phyloP scores from a whole-genome alignment of 805 yeast genomes.

The Clavispora asparagi region DNA sequence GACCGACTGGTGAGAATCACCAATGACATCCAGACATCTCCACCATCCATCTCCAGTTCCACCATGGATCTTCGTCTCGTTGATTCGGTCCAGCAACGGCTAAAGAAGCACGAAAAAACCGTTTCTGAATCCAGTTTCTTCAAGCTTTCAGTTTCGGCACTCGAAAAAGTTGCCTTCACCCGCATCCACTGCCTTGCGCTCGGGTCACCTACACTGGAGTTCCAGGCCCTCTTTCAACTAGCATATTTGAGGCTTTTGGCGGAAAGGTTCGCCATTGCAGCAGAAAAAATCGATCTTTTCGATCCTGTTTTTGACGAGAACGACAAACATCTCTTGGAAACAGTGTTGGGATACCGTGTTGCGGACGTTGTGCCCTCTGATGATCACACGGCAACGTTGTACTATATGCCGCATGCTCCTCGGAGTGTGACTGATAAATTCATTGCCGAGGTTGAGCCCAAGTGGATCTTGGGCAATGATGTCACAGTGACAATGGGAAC shows the following conservation, averaged over 20 bases:
- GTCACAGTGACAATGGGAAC: conserved; percentile 51
- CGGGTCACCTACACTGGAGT: conserved; percentile 58
- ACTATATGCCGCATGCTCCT: conserved; percentile 76
- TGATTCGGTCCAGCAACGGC: background rate
- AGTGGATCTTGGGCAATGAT: conserved; percentile 47
- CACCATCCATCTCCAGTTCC: background rate
- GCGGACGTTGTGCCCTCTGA: background rate
- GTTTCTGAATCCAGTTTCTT: conserved; percentile 19
- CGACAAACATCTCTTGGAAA: conserved; percentile 34
- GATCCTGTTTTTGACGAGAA: conserved; percentile 57
- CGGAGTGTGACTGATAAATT: conserved; percentile 44
- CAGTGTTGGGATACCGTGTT: background rate
- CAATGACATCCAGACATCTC: background rate
- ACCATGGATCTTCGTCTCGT: background rate
- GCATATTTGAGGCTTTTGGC: conserved; percentile 49
- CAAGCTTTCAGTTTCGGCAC: conserved; percentile 12
- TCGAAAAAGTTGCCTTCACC: conserved; percentile 2
- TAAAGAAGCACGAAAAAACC: background rate
- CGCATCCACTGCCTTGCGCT: conserved; percentile 64
- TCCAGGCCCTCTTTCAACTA: conserved; percentile 61
- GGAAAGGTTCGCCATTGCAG: conserved; percentile 10
- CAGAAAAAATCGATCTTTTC: conserved; percentile 39
- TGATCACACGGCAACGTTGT: conserved; percentile 28
- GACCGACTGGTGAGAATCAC: too few relatives aligned
- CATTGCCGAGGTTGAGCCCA: conserved; percentile 28